Conservation (phyloP, 2,329 filamentous ascomycete species). For the Botrytis fragariae region DNA sequence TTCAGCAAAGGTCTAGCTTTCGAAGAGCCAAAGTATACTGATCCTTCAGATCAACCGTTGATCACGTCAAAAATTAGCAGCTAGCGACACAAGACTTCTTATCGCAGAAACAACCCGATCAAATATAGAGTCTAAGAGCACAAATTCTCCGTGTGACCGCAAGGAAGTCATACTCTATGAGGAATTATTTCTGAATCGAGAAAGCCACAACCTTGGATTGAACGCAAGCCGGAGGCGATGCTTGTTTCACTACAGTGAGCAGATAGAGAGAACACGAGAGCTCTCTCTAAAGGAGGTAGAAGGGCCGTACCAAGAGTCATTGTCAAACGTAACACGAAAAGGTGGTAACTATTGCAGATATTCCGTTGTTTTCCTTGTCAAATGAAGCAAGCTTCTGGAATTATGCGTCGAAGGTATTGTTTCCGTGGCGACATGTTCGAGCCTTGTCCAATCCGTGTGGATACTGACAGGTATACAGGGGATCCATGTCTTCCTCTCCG, state of each 20-base stretch:
- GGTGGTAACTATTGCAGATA: constrained; percentile 6
- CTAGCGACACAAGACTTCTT: background rate
- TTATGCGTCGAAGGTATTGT: constrained; percentile 1
- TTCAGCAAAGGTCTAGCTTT: background rate
- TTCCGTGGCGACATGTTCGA: constrained; percentile 9
- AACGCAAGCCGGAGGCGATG: background rate
- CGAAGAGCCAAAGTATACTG: background rate
- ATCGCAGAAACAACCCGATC: background rate
- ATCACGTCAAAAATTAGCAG: constrained; percentile 7
- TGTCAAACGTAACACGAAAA: background rate
- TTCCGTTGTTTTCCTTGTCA: background rate
- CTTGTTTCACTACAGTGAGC: background rate
- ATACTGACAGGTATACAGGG: background rate
- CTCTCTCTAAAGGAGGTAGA: background rate
- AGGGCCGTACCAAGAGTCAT: background rate
- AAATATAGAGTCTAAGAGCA: background rate
- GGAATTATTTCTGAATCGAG: background rate
- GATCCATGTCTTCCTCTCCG: background rate
- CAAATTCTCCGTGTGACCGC: background rate
- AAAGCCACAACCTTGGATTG: background rate
- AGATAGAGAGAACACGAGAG: background rate
- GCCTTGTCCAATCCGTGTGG: background rate
- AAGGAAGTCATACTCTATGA: background rate
- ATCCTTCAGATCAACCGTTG: background rate
- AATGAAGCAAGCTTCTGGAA: constrained; percentile 15